Conservation (phyloP, 1,284 basidiomycete species). For the Cutaneotrichosporon dermatis region DNA sequence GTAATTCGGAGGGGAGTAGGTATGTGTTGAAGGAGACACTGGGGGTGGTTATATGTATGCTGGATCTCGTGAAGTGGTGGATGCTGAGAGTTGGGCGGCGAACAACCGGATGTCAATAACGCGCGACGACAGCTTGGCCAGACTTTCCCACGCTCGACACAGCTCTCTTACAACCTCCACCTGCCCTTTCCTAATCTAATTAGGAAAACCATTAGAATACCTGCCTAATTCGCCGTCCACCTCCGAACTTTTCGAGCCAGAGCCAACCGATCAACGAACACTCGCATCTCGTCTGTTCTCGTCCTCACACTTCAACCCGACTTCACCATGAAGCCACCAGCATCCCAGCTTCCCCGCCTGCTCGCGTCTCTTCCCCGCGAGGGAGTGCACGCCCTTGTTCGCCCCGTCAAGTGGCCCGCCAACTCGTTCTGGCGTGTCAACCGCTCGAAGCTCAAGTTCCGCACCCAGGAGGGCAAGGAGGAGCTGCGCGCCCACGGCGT, state of each 20-base stretch:
- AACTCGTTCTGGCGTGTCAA: conserved; percentile 38
- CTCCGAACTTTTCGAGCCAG: conserved; percentile 6
- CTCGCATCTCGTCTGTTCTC: too few relatives aligned
- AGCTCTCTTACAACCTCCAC: not conserved
- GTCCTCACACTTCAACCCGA: too few relatives aligned
- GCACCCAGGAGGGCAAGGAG: conserved; percentile 5
- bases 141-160: not conserved
- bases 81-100: not conserved
- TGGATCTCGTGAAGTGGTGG: too few relatives aligned
- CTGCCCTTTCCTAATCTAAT: not conserved
- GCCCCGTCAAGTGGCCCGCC: conserved; percentile 23
- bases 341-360: conserved; percentile 28
- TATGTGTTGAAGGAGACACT: too few relatives aligned
- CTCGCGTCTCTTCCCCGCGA: conserved; percentile 30
- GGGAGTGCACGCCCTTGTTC: conserved; percentile 28
- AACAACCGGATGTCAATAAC: not conserved
- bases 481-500: conserved; percentile 24
- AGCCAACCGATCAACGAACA: not conserved
- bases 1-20: too few relatives aligned
- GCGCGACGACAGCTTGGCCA: too few relatives aligned
- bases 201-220: not conserved
- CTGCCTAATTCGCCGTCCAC: not conserved
- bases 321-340: conserved; percentile 10
- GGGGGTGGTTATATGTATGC: too few relatives aligned
- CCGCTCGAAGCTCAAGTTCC: conserved; percentile 30